A percentile compares a stretch with the other conserved stretches of the same genome.
Conservation (phyloP, 148 eudicot species). For the Hydrangea macrophylla region DNA sequence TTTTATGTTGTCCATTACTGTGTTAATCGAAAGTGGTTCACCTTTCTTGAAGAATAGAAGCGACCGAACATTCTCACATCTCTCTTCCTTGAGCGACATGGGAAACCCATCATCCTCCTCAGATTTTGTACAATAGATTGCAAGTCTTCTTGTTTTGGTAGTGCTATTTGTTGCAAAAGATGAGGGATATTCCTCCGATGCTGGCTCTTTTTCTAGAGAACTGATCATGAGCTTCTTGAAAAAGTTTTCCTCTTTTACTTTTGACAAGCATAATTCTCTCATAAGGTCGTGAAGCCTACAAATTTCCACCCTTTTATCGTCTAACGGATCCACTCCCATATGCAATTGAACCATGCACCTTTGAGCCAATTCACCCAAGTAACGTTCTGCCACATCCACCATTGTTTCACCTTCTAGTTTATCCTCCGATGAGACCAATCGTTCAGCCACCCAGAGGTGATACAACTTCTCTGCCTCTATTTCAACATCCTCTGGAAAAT, state of each 20-base stretch:
- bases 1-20: not conserved
- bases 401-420: not conserved
- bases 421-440: slow-evolving; percentile 7
- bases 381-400: slow-evolving; percentile 23
- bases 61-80: slow-evolving; percentile 7
- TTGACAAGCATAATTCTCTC: slow-evolving; percentile 15
- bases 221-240: slow-evolving; percentile 1
- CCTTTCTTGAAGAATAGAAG: slow-evolving; percentile 3
- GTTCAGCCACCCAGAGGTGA: slow-evolving; percentile 37
- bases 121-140: not conserved
- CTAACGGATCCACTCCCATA: not conserved
- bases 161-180: not conserved
- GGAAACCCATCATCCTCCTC: not conserved
- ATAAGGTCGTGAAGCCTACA: slow-evolving; percentile 29
- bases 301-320: slow-evolving; percentile 8
- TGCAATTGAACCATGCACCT: slow-evolving; percentile 31
- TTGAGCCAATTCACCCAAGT: slow-evolving; percentile 29
- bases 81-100: not conserved
- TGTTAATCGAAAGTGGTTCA: not conserved
- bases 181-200: not conserved
- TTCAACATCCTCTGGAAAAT: slow-evolving; percentile 22
- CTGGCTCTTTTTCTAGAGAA: not conserved
- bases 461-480: slow-evolving; percentile 22
- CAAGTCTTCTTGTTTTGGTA: slow-evolving; percentile 9
- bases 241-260: slow-evolving; percentile 24